These are phyloP conservation scores for Beauveria medogensis DNA, from an alignment of 2,329 filamentous ascomycete species.

Conservation along the genomic window DNA sequence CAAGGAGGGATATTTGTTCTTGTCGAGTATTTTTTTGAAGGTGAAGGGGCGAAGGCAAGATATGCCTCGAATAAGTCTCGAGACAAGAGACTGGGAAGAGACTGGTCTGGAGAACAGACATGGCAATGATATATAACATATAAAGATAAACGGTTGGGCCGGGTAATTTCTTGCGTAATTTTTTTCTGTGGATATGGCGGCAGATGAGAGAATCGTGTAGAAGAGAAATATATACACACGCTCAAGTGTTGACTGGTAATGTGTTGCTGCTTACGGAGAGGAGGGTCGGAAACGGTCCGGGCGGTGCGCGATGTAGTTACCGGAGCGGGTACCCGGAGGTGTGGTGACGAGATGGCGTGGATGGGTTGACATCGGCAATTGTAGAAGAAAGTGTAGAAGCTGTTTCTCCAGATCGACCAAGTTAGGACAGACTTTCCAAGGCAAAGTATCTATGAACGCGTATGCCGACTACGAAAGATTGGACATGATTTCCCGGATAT, in stretches of 20 bases:
- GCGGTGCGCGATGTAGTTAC: neutral
- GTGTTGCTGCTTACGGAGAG: neutral
- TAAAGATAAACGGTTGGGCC: neutral
- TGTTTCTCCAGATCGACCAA: no score
- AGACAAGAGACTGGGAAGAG: neutral
- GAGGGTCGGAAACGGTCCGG: neutral
- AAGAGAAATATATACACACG: neutral
- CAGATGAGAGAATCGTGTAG: neutral
- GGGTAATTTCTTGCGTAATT: neutral
- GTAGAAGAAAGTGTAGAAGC: neutral
- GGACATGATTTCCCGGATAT: neutral
- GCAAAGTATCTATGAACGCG: neutral
- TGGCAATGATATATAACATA: constrained; percentile 1
- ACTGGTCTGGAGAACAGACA: neutral
- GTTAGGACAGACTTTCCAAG: neutral
- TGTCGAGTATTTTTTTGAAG: neutral
- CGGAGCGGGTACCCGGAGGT: constrained; percentile 6
- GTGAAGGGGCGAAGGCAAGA: neutral
- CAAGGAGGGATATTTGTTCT: neutral
- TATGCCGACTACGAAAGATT: neutral
- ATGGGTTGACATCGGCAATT: neutral
- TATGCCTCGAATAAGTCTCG: neutral
- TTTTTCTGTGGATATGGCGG: neutral
- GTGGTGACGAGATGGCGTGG: no score
- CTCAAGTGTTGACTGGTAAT: neutral